Evolutionary conservation across 768 basidiomycete species (phyloP).

Genomic region (Boletus sp.): DNA sequence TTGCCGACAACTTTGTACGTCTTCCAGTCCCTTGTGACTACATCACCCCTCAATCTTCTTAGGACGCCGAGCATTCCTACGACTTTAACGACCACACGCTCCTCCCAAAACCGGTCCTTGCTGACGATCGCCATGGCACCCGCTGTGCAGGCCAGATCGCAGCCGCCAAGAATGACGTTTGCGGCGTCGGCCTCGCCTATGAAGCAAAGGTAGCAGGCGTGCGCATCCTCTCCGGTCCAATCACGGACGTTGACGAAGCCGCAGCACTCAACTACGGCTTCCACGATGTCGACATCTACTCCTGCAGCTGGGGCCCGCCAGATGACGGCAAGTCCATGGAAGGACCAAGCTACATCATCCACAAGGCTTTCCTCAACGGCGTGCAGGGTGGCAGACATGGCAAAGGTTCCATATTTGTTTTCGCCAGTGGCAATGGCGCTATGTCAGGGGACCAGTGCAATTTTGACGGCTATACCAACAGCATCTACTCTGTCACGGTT

Average conservation of each 20-base stretch:
- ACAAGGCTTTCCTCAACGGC: constrained; percentile 93
- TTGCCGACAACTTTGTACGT: constrained; percentile 90
- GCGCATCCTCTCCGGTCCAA: constrained; percentile 92
- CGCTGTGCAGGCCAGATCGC: constrained; percentile 97
- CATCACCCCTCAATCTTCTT: not conserved
- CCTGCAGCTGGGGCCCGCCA: constrained; percentile 97
- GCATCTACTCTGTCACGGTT: constrained; percentile 94
- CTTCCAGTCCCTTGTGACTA: not conserved
- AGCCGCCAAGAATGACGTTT: constrained; percentile 88
- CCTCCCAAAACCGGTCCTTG: constrained; percentile 82
- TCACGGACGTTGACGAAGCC: constrained; percentile 95
- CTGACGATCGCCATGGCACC: constrained; percentile 95
- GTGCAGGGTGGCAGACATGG: constrained; percentile 86
- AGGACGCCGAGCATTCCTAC: constrained; percentile 87
- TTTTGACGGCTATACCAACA: constrained; percentile 99
- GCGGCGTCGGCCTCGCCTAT: constrained; percentile 94
- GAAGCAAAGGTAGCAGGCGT: constrained; percentile 89
- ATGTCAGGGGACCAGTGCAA: constrained; percentile 94
- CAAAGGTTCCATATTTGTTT: constrained; percentile 93
- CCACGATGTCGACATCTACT: constrained; percentile 86
- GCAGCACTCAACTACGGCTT: constrained; percentile 92
- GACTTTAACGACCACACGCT: constrained; percentile 94
- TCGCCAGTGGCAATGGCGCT: constrained; percentile 97
- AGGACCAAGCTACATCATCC: constrained; percentile 84
- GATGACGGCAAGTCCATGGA: constrained; percentile 96